Conservation (phyloP, 2,329 filamentous ascomycete species). For the Verticillium longisporum region DNA sequence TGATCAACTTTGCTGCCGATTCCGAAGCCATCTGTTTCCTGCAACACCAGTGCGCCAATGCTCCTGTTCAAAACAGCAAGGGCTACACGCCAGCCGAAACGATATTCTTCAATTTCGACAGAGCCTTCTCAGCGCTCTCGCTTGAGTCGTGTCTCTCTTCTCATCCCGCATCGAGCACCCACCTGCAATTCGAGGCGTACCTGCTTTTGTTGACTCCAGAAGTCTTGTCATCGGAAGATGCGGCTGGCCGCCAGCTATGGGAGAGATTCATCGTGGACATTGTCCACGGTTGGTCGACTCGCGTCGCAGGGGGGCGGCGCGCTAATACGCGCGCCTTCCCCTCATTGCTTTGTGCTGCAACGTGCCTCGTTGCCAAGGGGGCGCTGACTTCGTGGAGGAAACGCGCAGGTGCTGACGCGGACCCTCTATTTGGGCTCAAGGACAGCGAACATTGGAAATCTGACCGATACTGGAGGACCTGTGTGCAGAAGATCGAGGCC, state of each 20-base stretch:
- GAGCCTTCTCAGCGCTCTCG: neutral
- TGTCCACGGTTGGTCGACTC: neutral
- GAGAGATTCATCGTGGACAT: conserved; percentile 12
- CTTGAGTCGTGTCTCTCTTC: neutral
- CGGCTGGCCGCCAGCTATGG: conserved; percentile 15
- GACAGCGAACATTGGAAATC: neutral
- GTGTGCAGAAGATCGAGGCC: neutral
- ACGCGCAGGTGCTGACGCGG: neutral
- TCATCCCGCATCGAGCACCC: conserved; percentile 13
- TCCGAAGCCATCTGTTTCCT: conserved; percentile 16
- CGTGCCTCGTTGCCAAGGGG: neutral
- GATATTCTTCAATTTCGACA: conserved; percentile 18
- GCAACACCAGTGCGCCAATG: conserved; percentile 11
- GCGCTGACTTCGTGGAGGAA: neutral
- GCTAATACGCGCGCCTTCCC: neutral
- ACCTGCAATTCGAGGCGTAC: conserved; percentile 10
- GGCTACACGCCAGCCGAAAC: conserved; percentile 20
- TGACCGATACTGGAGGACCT: neutral
- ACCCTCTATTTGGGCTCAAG: neutral
- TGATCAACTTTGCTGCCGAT: conserved; percentile 17
- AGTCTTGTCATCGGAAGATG: conserved; percentile 14
- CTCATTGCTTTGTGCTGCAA: neutral
- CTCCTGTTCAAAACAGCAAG: conserved; percentile 8
- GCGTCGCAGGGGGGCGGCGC: neutral
- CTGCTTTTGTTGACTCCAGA: conserved; percentile 16